Base-by-base conservation (phyloP, 371 early-diverging fungal genomes). In the Mortierella sp. region DNA sequence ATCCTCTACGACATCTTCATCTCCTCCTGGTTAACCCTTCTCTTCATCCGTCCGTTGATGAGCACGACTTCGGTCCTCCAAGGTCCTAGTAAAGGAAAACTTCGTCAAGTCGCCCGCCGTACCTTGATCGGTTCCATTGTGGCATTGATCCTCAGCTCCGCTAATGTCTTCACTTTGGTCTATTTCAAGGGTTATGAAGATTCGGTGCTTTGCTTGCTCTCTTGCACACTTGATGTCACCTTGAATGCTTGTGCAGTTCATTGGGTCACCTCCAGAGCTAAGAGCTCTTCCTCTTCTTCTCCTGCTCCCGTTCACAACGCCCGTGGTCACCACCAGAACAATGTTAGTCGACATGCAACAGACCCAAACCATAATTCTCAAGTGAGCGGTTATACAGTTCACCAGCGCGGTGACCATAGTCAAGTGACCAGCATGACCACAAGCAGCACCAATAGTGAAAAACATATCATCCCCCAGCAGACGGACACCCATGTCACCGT, bases 71-170 rank as follows among this genome's bases (percentile, higher is more conserved):
- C 70, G 1, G 53, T 57, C 32, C 62, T 70, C 8, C 70, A 70
- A 28, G 70, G 70, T 27, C 70, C 70, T 7, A 52, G 53, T n/a
- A 70, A 70, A 43, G 70, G 70, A n/a, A 70, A 70, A n/a, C 59
- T 86, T 4, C 81, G 78, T 23, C 64, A 83, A 58, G 83, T 82
- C 72, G 79, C 85, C 3, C 80, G 75, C 26, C 70, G 84, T 17
- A 84, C 84, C 49, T 53, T 78, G 27, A 70, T 85, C 24, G 84
- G 79, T 4, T 66, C 83, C 19, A 21, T 79, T 1, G 50, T 78
- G 14, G 63, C 83, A 8, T 60, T 84, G 37, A 5, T 79, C 12
- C 66, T 80, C 17, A 64, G 81, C 0, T 78, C 79, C 19, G 63
- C 69, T 43, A 85, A 84, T 42, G 81, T 80, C 53, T 30, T 78